A percentile compares a stretch with the other conserved stretches of the same genome.
Evolutionary conservation across 306 rosid genomes (phyloP).

Genomic region (Pachyrhizus erosus): DNA sequence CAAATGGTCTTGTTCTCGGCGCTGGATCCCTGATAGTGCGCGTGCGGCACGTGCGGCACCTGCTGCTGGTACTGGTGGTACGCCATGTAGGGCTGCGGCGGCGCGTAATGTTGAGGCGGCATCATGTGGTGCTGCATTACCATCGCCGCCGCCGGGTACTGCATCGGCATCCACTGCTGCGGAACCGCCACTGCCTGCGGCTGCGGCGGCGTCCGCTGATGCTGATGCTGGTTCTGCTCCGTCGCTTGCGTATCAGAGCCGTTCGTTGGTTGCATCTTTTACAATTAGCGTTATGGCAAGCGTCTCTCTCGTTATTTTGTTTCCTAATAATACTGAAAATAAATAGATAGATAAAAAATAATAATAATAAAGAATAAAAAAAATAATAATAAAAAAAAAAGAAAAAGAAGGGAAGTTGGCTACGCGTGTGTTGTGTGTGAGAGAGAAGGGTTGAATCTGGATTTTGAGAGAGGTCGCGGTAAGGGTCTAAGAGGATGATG

Average conservation of each 20-base stretch:
- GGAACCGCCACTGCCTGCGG: constrained; percentile 44
- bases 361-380: too few species aligned
- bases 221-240: constrained; percentile 48
- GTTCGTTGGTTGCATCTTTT: constrained; percentile 69
- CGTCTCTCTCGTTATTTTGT: neutral
- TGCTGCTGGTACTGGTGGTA: constrained; percentile 74
- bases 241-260: constrained; percentile 69
- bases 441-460: constrained; percentile 41
- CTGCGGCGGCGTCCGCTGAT: constrained; percentile 38
- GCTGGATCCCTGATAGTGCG: constrained; percentile 65
- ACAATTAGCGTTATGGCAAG: neutral
- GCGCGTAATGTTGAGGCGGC: constrained; percentile 80
- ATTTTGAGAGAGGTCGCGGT: constrained; percentile 40
- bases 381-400: neutral
- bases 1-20: constrained; percentile 84
- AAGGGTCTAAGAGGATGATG: constrained; percentile 48
- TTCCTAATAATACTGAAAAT: neutral
- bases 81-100: constrained; percentile 68
- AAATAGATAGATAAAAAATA: too few species aligned
- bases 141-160: constrained; percentile 86
- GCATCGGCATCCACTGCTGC: constrained; percentile 84
- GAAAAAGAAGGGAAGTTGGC: neutral
- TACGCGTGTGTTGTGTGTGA: neutral
- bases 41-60: constrained; percentile 52
- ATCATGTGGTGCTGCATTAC: constrained; percentile 97